These are phyloP conservation scores for Cladosporium sp. DNA, from an alignment of 2,329 filamentous ascomycete species.

Conservation along the genomic window DNA sequence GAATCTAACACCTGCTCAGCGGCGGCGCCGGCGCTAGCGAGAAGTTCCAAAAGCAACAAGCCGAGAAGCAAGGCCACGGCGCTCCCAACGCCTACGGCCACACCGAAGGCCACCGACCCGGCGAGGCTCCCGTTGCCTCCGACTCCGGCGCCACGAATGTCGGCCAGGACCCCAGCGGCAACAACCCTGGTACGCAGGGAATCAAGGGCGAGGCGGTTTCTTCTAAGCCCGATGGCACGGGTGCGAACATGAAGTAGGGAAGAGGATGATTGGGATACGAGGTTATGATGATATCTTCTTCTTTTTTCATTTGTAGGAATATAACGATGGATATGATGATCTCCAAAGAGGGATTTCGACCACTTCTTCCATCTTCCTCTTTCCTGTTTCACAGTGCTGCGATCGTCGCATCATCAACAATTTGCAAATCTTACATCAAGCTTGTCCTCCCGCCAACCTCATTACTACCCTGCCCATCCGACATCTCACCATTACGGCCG, in stretches of 20 bases:
- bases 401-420: too few relatives aligned
- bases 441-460: constrained; percentile 91
- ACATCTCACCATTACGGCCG: constrained; percentile 91
- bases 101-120: constrained; percentile 25
- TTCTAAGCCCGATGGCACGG: constrained; percentile 15
- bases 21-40: constrained; percentile 22
- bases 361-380: not conserved
- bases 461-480: constrained; percentile 81
- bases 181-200: constrained; percentile 34
- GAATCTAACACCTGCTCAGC: not conserved
- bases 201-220: constrained; percentile 28
- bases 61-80: constrained; percentile 30
- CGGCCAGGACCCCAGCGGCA: constrained; percentile 26
- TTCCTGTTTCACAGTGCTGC: not conserved
- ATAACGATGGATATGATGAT: not conserved
- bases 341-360: not conserved
- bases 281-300: not conserved
- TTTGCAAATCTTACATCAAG: constrained; percentile 62
- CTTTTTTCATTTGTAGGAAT: not conserved
- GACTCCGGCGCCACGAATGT: constrained; percentile 31
- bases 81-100: constrained; percentile 30
- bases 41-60: constrained; percentile 33
- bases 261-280: not conserved
- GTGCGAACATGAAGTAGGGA: constrained; percentile 25
- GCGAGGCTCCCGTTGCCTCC: constrained; percentile 31